phyloP scores from a whole-genome alignment of 257 asterid genomes.

The Cynanchum wilfordii region DNA sequence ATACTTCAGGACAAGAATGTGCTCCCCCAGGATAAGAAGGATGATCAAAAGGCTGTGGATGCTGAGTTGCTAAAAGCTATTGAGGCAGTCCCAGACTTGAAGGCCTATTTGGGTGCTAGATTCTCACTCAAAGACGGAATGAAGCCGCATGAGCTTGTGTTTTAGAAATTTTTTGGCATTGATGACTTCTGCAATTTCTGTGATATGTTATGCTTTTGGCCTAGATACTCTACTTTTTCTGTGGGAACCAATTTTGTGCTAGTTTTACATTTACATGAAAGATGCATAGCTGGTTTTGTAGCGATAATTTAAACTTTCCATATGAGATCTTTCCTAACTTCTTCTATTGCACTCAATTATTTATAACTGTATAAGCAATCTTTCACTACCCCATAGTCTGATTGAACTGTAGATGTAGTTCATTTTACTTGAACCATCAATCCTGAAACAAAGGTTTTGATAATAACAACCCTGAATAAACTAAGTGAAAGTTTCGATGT shows the following conservation, averaged over 20 bases:
- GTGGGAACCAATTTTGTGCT: slow-evolving; percentile 10
- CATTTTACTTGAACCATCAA: no score
- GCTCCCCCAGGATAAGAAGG: slow-evolving; percentile 25
- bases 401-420: no score
- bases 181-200: not conserved
- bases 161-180: slow-evolving; percentile 3
- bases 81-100: slow-evolving; percentile 49
- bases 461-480: no score
- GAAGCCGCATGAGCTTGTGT: slow-evolving; percentile 70
- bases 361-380: not conserved
- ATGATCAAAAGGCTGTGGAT: slow-evolving; percentile 57
- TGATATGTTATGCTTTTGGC: not conserved
- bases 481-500: no score
- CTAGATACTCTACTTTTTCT: not conserved
- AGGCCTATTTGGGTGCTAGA: slow-evolving; percentile 58
- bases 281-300: slow-evolving; percentile 10
- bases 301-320: slow-evolving; percentile 2
- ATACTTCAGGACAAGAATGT: slow-evolving; percentile 13
- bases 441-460: no score
- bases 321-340: not conserved
- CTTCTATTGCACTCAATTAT: not conserved
- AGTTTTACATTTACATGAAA: slow-evolving; percentile 3
- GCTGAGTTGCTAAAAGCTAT: slow-evolving; percentile 45
- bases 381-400: not conserved
- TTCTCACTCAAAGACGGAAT: slow-evolving; percentile 62